Conservation (phyloP, 2,329 filamentous ascomycete genomes). For the Epicoccum nigrum region DNA sequence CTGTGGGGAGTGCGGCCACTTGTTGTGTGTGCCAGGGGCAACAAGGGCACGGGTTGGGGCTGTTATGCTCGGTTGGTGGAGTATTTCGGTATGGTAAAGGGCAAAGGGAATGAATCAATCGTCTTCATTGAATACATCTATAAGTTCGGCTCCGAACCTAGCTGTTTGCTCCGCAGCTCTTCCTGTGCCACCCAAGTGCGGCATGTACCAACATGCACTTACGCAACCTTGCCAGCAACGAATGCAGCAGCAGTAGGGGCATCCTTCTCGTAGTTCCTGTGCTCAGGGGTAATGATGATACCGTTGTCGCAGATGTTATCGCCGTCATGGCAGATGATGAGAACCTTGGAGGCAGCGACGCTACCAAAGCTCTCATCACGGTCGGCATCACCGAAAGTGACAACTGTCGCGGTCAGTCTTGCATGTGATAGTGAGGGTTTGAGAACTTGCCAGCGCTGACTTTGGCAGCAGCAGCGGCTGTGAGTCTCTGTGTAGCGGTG, state of each 20-base stretch:
- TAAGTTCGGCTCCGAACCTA: too few species aligned
- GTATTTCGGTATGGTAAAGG: too few species aligned
- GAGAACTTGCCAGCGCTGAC: constrained; percentile 30
- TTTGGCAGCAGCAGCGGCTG: constrained; percentile 27
- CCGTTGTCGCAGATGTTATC: constrained; percentile 45
- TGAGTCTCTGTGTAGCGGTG: constrained; percentile 48
- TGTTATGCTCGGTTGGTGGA: too few species aligned
- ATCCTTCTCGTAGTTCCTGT: constrained; percentile 35
- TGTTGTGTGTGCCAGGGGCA: too few species aligned
- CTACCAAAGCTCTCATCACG: constrained; percentile 38
- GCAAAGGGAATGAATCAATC: too few species aligned
- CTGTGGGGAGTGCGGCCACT: too few species aligned
- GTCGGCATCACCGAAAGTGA: constrained; percentile 48
- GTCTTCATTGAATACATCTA: too few species aligned
- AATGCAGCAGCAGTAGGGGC: constrained; percentile 32
- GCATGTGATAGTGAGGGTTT: not conserved
- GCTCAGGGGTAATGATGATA: constrained; percentile 31
- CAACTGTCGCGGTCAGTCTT: constrained; percentile 24
- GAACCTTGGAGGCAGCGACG: constrained; percentile 36
- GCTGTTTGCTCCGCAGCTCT: too few species aligned
- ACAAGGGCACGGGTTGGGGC: too few species aligned
- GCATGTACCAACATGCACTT: too few species aligned
- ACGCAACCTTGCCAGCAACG: constrained; percentile 20
- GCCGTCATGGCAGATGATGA: constrained; percentile 45
- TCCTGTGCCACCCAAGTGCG: too few species aligned